A percentile compares a stretch with the other conserved stretches of the same genome.
Conservation (phyloP, 805 yeast genomes). For the Candida ipomoeae region DNA sequence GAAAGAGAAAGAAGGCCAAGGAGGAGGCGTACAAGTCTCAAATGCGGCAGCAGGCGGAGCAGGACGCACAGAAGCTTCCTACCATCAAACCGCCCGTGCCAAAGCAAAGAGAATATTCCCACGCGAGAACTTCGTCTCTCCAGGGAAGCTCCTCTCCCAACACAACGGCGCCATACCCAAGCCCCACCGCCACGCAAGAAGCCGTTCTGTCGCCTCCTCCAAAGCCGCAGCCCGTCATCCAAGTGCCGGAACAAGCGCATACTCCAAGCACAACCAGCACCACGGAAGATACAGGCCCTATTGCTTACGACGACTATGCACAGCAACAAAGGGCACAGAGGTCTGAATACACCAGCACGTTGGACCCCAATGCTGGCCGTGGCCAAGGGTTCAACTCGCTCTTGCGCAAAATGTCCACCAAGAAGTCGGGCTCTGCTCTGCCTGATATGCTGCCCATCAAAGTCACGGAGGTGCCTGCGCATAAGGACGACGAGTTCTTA, state of each 20-base stretch:
- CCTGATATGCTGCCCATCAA: constrained; percentile 7
- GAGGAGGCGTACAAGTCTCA: constrained; percentile 40
- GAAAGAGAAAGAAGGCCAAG: constrained; percentile 62
- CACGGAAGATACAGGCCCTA: neutral
- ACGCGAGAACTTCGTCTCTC: neutral
- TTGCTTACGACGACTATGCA: neutral
- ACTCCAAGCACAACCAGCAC: constrained; percentile 22
- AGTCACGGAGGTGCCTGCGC: constrained; percentile 2
- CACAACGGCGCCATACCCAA: neutral
- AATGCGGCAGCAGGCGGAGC: constrained; percentile 19
- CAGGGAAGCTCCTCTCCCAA: constrained; percentile 1
- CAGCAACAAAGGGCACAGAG: constrained; percentile 1
- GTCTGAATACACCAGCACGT: constrained; percentile 22
- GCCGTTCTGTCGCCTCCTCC: neutral
- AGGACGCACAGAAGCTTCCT: neutral
- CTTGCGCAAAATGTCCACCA: constrained; percentile 34
- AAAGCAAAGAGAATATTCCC: neutral
- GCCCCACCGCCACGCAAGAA: constrained; percentile 4
- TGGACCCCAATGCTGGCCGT: constrained; percentile 31
- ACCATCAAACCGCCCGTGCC: constrained; percentile 1
- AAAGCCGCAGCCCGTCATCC: constrained; percentile 4
- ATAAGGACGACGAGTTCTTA: neutral
- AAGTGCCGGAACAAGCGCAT: constrained; percentile 39
- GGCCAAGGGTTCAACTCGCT: constrained; percentile 32
- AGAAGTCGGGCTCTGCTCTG: constrained; percentile 22